Base-by-base conservation (phyloP, 768 basidiomycete species). In the Saitozyma sp. region DNA sequence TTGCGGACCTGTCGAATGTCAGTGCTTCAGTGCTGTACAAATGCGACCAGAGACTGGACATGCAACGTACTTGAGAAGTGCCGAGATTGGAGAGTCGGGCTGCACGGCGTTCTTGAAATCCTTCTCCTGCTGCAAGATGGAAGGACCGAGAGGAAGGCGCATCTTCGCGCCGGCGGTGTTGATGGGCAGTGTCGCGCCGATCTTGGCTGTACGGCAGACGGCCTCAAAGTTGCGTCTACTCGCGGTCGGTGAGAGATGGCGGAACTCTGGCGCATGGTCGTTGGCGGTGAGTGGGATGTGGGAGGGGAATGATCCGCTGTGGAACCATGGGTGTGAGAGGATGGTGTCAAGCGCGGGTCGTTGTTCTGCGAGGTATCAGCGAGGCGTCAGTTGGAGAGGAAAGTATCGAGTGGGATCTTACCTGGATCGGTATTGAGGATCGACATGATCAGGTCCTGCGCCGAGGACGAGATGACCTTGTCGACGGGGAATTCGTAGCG, bases 71-170 rank as follows among this genome's bases (percentile, higher is more conserved):
- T 75, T 89, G 70, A 99, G 84, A 54, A 99, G 81, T 3, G 91
- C 91, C 38, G 91, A 90, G 63, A 99, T 94, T 0, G 96, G 96
- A 64, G 89, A 91, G 49, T 91, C 92, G 7, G 94, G 95, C 74
- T 93, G 91, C 1, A 98, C 91, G 1, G 93, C 96, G 72, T 89
- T 88, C 82, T 90, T 89, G 87, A 98, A 97, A 79, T 98, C 96
- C 77, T 89, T 88, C 84, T 99, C 96, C 59, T 81, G 76, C 59
- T 78, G 70, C 50, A 76, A 62, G 59, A 79, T 69, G 37, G 68
- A 70, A 19, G 76, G 79, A 13, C 74, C 79, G 40, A 79, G 66
- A 39, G 68, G 62, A 19, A 64, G 57, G 42, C 70, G 64, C 13
- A 63, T 54, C 46, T 58, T 55, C 5, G 63, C 45, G n/a, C 61